Base-by-base conservation (phyloP, 1,284 basidiomycete species). In the Heterobasidion parviporum region DNA sequence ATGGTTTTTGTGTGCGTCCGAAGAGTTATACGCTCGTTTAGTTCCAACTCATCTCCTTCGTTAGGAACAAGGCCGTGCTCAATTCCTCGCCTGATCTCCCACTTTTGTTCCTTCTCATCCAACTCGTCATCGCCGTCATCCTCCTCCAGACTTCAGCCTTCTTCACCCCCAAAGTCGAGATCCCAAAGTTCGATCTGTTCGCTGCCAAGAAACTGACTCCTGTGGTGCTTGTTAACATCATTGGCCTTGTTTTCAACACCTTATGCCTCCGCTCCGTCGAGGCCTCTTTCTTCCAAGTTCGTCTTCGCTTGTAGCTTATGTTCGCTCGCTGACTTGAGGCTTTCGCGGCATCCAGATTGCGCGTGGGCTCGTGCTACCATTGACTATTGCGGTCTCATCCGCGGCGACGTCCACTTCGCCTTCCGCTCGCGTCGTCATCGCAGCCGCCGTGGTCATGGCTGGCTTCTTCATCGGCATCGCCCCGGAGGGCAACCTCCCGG, bases 231-330 rank as follows among this genome's bases (percentile, higher is more conserved):
- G 81, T 87, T 45, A 87, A 87, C 64, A 80, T 88, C 35, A 72
- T 84, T 33, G 87, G 87, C 8, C 76, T 91, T 8, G 79, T 87
- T 9, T 89, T 89, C 75, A 89, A 90, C 63, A 88, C 84, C 0
- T 76, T 89, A 14, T 89, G 87, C 64, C 72, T 90, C 54, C 76
- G 86, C 45, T 83, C 81, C 56, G 87, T 90, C 36, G 87, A 89
- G 57, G 86, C 87, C 1, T 84, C 85, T 0, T 89, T 86, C 69
- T 89, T 88, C 70, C 86, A 88, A 75, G 84, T 83, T 46, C 8
- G 35, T 16, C 32, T 20, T 52, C 50, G 26, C 26, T 26, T 26
- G 26, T 26, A 26, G 26, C 4, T 26, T 26, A 3, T 26, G 12
- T 54, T 38, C 59, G 50, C 8, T 18, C 38, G 15, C 16, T 45